Base-by-base conservation (phyloP, 169 alveolate species). In the Eimeria falciformis region DNA sequence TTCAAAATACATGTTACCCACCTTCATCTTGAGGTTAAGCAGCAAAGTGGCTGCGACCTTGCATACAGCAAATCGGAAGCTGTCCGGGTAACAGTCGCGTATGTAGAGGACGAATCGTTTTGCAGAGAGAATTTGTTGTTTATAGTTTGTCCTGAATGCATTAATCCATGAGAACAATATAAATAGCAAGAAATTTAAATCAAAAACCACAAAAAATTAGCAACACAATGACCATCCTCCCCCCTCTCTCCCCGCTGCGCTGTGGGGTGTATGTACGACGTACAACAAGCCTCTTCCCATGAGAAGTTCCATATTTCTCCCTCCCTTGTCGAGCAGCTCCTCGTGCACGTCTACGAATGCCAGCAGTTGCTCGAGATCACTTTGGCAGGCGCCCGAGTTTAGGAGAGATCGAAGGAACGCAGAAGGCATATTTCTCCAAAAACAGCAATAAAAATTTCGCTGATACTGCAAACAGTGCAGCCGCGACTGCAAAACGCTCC, bases 281-380 rank as follows among this genome's bases (percentile, higher is more conserved):
- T 82, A 56, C 90, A 82, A 23, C 17, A 96, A 96, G 53, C 91
- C 94, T 21, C 88, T 93, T 68, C 96, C 97, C 87, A 96, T 77
- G 23, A 96, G 73, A 25, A 91, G 82, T 85, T 95, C 94, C 94
- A 96, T 71, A 68, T 93, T 95, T 56, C 92, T 91, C 29, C 96
- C 97, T 27, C 97, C 97, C 73, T 94, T 92, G 65, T 82, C 96
- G 45, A 96, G 92, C 68, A 96, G 94, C 62, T 95, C 95, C 85
- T 95, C 96, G 92, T 96, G 98, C 56, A 95, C 97, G 83, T 96
- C 97, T n/a, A 96, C 96, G 93, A 95, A 96, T 4, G 98, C 95
- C 56, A 95, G 93, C 79, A 95, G 68, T 40, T 96, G 94, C 90
- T 96, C 97, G 43, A 96, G 84, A 40, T 95, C 96, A n/a, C 91